Evolutionary conservation across 2,329 filamentous ascomycete species (phyloP).

Genomic region (Thielaviopsis ethacetica): DNA sequence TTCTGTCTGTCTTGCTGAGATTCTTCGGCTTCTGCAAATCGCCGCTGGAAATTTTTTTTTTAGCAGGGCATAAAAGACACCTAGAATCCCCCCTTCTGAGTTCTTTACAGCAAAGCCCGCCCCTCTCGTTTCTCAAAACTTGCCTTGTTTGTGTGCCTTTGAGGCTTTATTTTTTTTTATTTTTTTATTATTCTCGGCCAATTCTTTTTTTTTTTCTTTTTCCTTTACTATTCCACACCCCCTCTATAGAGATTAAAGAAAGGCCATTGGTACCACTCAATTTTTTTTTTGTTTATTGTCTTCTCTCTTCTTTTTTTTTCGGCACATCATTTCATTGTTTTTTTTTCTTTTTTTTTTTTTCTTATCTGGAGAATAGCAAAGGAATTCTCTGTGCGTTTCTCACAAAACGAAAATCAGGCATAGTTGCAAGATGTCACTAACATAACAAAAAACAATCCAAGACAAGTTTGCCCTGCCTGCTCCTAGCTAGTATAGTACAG

Average conservation of each 20-base stretch:
- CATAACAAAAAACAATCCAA: too few species aligned
- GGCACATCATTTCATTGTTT: too few species aligned
- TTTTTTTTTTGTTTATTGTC: neutral
- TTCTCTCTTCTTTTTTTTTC: neutral
- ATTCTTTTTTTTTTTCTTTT: neutral
- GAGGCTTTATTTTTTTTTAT: neutral
- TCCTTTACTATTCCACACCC: neutral
- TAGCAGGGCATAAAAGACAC: neutral
- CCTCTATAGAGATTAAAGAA: neutral
- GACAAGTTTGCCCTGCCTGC: too few species aligned
- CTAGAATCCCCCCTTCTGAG: neutral
- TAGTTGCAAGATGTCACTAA: too few species aligned
- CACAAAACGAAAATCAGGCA: too few species aligned
- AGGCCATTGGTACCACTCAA: neutral
- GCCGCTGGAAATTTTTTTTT: neutral
- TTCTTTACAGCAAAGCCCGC: neutral
- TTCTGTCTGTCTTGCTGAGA: too few species aligned
- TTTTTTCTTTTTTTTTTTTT: too few species aligned
- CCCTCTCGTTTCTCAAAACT: neutral
- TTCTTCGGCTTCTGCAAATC: too few species aligned
- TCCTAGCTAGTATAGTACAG: too few species aligned
- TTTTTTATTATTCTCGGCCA: neutral
- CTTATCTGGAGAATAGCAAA: too few species aligned
- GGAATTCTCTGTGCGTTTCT: too few species aligned
- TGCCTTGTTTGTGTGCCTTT: neutral